A percentile compares a stretch with the other conserved stretches of the same genome.
Evolutionary conservation across 768 basidiomycete genomes (phyloP).

Genomic region (Amanita rimosa): DNA sequence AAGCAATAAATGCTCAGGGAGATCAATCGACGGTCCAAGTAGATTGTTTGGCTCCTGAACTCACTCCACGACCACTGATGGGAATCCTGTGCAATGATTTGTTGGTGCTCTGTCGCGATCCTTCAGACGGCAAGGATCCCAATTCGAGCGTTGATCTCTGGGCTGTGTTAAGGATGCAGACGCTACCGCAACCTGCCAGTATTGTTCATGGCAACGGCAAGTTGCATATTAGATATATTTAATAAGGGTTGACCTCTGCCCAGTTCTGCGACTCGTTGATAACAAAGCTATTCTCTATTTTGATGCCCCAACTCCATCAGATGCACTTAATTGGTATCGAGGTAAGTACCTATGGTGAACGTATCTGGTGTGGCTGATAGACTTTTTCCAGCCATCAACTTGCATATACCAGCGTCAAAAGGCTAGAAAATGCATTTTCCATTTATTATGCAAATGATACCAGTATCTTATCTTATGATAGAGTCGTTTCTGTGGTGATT

Average conservation of each 20-base stretch:
- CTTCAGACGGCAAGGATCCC: conserved; percentile 70
- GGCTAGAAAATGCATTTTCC: conserved; percentile 26
- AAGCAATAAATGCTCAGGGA: conserved; percentile 67
- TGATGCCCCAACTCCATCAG: conserved; percentile 73
- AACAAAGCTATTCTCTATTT: conserved; percentile 90
- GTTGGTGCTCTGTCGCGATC: conserved; percentile 83
- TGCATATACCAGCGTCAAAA: conserved; percentile 80
- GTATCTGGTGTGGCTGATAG: background rate
- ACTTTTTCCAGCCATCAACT: conserved; percentile 58
- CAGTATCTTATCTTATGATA: background rate
- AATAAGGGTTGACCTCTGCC: conserved; percentile 3
- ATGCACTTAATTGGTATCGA: conserved; percentile 85
- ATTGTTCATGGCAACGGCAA: conserved; percentile 81
- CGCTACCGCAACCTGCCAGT: conserved; percentile 79
- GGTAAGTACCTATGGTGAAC: conserved; percentile 31
- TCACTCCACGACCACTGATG: conserved; percentile 67
- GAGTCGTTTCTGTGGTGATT: background rate
- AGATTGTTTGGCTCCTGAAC: conserved; percentile 80
- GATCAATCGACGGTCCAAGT: conserved; percentile 78
- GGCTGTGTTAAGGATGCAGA: conserved; percentile 95
- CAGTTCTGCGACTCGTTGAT: conserved; percentile 83
- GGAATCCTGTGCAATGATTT: conserved; percentile 91
- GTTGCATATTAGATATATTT: background rate
- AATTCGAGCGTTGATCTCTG: conserved; percentile 78
- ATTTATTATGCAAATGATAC: conserved; percentile 3